A percentile compares a stretch with the other conserved stretches of the same genome.
phyloP scores from a whole-genome alignment of 2,329 filamentous ascomycete species.

The Monosporascus sp. region DNA sequence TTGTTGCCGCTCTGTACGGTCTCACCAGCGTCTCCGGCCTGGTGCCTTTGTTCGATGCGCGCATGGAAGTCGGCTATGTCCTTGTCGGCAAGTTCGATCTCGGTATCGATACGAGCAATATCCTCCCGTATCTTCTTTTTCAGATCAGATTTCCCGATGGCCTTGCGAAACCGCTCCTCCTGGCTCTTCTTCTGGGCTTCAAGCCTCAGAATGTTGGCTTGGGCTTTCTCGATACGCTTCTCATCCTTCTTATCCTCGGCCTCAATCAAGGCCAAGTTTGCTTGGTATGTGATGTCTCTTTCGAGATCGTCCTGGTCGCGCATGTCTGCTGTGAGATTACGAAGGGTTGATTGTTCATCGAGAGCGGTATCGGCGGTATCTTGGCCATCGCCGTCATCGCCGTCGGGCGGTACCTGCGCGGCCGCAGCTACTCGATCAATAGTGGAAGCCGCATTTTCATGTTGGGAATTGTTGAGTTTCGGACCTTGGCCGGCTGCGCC shows the following conservation, averaged over 20 bases:
- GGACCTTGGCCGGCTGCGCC: constrained; percentile 2
- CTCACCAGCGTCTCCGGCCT: constrained; percentile 40
- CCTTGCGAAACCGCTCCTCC: constrained; percentile 40
- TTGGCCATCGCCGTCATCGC: constrained; percentile 3
- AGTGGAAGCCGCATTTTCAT: constrained; percentile 1
- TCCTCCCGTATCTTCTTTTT: constrained; percentile 58
- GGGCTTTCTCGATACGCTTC: constrained; percentile 56
- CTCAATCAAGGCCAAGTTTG: constrained; percentile 53
- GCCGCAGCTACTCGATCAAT: constrained; percentile 4
- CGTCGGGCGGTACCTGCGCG: constrained; percentile 2
- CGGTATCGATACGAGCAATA: constrained; percentile 59
- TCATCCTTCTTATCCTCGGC: constrained; percentile 59
- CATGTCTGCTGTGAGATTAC: constrained; percentile 61
- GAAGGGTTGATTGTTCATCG: constrained; percentile 57
- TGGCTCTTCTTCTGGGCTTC: constrained; percentile 58
- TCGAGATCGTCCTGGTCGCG: constrained; percentile 88
- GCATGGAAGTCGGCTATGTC: constrained; percentile 77
- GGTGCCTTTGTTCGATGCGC: constrained; percentile 72
- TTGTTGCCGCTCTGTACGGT: constrained; percentile 44
- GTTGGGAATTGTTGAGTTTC: not conserved
- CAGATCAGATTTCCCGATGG: constrained; percentile 40
- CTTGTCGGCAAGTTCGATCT: constrained; percentile 58
- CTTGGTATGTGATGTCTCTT: constrained; percentile 69
- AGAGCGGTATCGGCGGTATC: constrained; percentile 15
- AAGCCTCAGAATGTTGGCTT: constrained; percentile 52